Conservation (phyloP, 257 asterid genomes). For the Phtheirospermum japonicum region DNA sequence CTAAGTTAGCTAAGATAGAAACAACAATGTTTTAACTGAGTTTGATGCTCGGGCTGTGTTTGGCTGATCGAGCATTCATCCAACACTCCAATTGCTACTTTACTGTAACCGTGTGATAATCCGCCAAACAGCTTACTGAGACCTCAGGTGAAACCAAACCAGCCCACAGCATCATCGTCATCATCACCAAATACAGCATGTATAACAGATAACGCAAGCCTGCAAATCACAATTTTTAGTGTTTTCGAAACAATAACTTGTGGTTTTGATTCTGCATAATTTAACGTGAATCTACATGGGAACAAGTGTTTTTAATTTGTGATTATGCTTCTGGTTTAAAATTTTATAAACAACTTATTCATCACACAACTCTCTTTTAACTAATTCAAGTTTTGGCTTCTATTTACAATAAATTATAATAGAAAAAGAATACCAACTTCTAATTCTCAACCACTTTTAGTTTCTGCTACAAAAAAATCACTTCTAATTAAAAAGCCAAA, state of each 20-base stretch:
- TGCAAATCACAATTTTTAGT: slow-evolving; percentile 30
- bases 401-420: too few relatives aligned
- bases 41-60: neutral
- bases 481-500: neutral
- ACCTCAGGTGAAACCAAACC: slow-evolving; percentile 31
- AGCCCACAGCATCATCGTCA: slow-evolving; percentile 51
- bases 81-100: neutral
- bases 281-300: too few relatives aligned
- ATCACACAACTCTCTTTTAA: too few relatives aligned
- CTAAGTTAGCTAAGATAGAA: neutral
- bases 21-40: neutral
- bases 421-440: neutral
- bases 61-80: neutral
- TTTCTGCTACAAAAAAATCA: neutral
- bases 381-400: neutral
- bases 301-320: too few relatives aligned
- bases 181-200: slow-evolving; percentile 64
- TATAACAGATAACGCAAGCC: slow-evolving; percentile 64
- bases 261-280: too few relatives aligned
- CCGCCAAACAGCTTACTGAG: too few relatives aligned
- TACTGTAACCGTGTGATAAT: too few relatives aligned
- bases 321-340: too few relatives aligned
- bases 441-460: too few relatives aligned
- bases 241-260: too few relatives aligned
- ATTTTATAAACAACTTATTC: too few relatives aligned